These are phyloP conservation scores for Aphanomyces stellatus DNA, from an alignment of 352 stramenopile genomes.

Conservation along the genomic window DNA sequence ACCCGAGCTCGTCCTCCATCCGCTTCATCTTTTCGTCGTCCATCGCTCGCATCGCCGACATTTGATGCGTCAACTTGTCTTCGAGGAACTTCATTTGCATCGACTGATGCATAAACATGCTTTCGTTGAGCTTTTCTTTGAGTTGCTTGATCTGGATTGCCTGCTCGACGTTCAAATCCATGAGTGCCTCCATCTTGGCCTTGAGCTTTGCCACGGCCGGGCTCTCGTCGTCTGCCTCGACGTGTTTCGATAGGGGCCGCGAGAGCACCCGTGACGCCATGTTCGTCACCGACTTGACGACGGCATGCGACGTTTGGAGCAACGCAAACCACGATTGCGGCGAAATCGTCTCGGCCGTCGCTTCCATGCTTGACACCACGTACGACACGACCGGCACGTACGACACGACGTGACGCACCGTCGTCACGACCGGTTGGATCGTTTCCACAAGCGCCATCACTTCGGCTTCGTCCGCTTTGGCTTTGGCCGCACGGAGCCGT, in stretches of 20 bases:
- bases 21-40: background rate
- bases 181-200: background rate
- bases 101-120: background rate
- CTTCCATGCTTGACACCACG: background rate
- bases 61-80: background rate
- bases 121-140: background rate
- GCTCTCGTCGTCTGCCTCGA: background rate
- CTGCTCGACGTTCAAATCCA: background rate
- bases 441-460: background rate
- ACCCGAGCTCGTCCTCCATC: background rate
- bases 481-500: background rate
- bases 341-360: background rate
- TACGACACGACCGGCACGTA: slow-evolving; percentile 1
- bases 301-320: background rate
- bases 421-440: background rate
- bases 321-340: background rate
- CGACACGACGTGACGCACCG: background rate
- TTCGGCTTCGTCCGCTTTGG: background rate
- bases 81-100: background rate
- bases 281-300: background rate
- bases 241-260: background rate
- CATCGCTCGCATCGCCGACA: background rate
- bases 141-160: background rate
- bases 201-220: background rate
- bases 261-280: background rate